Conservation (phyloP, 73 alveolate genomes). For the Tetrahymena malaccensis region DNA sequence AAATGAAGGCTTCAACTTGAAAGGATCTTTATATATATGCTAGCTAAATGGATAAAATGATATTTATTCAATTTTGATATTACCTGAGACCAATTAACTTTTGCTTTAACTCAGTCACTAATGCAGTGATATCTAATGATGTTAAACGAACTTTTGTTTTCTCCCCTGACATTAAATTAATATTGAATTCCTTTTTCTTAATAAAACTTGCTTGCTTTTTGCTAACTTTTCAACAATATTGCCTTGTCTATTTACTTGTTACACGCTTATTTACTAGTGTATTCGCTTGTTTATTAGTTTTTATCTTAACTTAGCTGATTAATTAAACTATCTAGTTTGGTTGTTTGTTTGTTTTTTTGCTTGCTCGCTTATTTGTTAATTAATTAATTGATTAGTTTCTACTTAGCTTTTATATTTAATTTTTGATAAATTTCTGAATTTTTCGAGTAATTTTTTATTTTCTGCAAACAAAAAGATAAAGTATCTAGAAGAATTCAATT, state of each 20-base stretch:
- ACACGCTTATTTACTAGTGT: not conserved
- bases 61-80: not conserved
- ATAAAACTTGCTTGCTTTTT: not conserved
- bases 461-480: not conserved
- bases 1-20: too few species aligned
- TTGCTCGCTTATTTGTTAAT: not conserved
- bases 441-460: not conserved
- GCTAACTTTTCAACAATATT: not conserved
- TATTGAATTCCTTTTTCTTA: not conserved
- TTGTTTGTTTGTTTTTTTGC: not conserved
- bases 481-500: not conserved
- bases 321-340: not conserved
- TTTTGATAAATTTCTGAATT: not conserved
- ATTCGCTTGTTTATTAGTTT: not conserved
- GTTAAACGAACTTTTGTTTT: conserved; percentile 26
- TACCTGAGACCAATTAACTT: conserved; percentile 24
- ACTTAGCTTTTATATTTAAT: not conserved
- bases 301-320: not conserved
- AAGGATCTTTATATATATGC: not conserved
- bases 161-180: not conserved
- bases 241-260: not conserved
- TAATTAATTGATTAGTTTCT: not conserved
- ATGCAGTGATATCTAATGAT: conserved; percentile 23
- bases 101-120: conserved; percentile 26
- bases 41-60: not conserved